phyloP scores from a whole-genome alignment of 2,329 filamentous ascomycete species.

The Aspergillus alliaceus region DNA sequence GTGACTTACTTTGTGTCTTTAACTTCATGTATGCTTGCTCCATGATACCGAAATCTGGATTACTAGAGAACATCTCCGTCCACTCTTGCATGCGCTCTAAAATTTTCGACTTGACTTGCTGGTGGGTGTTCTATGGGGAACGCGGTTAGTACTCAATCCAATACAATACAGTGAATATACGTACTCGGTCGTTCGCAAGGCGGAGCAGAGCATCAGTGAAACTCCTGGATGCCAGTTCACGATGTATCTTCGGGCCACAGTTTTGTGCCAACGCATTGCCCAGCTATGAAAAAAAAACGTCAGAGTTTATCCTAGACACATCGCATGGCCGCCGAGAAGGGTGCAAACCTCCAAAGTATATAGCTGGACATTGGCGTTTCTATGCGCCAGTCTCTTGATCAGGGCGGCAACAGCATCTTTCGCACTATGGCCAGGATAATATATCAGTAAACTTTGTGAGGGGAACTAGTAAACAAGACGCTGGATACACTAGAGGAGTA shows the following conservation, averaged over 20 bases:
- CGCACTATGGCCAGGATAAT: constrained; percentile 44
- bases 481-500: neutral
- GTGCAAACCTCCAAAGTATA: constrained; percentile 77
- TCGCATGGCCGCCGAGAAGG: no score
- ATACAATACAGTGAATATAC: constrained; percentile 8
- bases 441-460: constrained; percentile 11
- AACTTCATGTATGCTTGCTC: constrained; percentile 88
- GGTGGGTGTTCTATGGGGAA: constrained; percentile 73
- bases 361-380: constrained; percentile 93
- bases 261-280: constrained; percentile 91
- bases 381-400: constrained; percentile 88
- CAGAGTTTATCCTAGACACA: neutral
- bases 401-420: constrained; percentile 86
- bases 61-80: constrained; percentile 88
- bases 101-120: constrained; percentile 95
- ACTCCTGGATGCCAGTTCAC: constrained; percentile 83
- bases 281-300: constrained; percentile 55
- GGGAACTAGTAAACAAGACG: neutral
- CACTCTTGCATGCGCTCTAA: constrained; percentile 95
- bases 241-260: constrained; percentile 81
- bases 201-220: constrained; percentile 93
- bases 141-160: constrained; percentile 1
- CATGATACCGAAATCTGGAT: constrained; percentile 95
- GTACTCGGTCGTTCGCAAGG: constrained; percentile 77
- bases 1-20: constrained; percentile 63